Evolutionary conservation across 2,329 filamentous ascomycete species (phyloP).

Genomic region (Sarocladiaceae sp.): DNA sequence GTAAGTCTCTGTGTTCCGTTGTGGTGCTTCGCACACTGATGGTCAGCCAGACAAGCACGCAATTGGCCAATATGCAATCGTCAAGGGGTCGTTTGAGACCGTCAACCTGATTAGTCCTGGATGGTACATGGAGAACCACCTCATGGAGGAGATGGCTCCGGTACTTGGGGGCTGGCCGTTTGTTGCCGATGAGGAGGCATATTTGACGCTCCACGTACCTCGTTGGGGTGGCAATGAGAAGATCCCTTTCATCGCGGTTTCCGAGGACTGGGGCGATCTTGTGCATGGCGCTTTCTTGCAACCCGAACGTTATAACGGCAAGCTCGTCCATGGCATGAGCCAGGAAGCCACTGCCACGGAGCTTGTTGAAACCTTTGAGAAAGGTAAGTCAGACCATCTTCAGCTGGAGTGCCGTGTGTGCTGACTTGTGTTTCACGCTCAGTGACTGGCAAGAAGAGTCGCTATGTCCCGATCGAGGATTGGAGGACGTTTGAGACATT

Average conservation of each 20-base stretch:
- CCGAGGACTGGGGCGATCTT: constrained; percentile 39
- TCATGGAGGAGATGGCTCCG: constrained; percentile 26
- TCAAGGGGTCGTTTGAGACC: constrained; percentile 26
- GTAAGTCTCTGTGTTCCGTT: too few species aligned
- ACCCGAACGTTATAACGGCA: constrained; percentile 30
- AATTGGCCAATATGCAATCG: constrained; percentile 32
- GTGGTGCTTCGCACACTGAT: not conserved
- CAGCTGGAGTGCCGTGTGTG: too few species aligned
- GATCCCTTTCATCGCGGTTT: constrained; percentile 34
- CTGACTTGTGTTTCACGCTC: too few species aligned
- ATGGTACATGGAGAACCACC: constrained; percentile 40
- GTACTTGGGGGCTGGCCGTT: constrained; percentile 37
- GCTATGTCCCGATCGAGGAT: constrained; percentile 23
- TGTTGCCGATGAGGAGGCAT: constrained; percentile 28
- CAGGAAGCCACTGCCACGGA: constrained; percentile 24
- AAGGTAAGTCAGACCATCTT: constrained; percentile 15
- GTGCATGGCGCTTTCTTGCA: constrained; percentile 39
- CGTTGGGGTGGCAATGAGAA: constrained; percentile 31
- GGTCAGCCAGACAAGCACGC: constrained; percentile 35
- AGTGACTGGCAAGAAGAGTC: constrained; percentile 28
- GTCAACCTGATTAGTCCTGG: constrained; percentile 31
- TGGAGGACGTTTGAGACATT: constrained; percentile 29
- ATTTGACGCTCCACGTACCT: constrained; percentile 30
- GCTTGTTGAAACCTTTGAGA: constrained; percentile 27
- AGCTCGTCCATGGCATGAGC: constrained; percentile 33